phyloP scores from a whole-genome alignment of 768 basidiomycete genomes.

The Auricularia auricula-judae region DNA sequence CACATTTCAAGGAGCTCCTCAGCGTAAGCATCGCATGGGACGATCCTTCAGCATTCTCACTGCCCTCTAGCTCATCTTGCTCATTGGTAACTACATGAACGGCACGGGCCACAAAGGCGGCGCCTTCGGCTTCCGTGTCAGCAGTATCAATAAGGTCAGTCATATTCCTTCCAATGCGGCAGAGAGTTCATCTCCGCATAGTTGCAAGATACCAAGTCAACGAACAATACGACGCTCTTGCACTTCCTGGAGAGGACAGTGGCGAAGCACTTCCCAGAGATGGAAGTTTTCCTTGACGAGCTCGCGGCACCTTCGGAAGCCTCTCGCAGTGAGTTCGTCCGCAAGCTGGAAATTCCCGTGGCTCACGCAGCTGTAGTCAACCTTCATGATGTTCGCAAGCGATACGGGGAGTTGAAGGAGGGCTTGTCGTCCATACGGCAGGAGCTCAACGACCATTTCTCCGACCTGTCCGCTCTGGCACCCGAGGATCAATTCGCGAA shows the following conservation, averaged over 20 bases:
- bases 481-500: constrained; percentile 66
- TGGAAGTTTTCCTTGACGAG: constrained; percentile 84
- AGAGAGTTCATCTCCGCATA: constrained; percentile 19
- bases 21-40: constrained; percentile 40
- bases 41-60: background rate
- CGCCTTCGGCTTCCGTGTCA: constrained; percentile 92
- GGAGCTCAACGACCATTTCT: constrained; percentile 72
- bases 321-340: constrained; percentile 56
- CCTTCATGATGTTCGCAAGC: constrained; percentile 74
- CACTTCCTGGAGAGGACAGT: constrained; percentile 91
- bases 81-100: constrained; percentile 98
- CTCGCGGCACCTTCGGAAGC: constrained; percentile 83
- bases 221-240: constrained; percentile 85
- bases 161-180: background rate
- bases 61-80: constrained; percentile 63
- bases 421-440: constrained; percentile 71
- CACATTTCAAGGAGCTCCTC: constrained; percentile 79
- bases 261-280: constrained; percentile 73
- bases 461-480: constrained; percentile 42
- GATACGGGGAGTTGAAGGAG: constrained; percentile 56
- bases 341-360: background rate
- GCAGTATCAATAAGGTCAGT: constrained; percentile 88
- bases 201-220: constrained; percentile 96
- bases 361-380: constrained; percentile 45
- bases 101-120: constrained; percentile 92